phyloP scores from a whole-genome alignment of 2,329 filamentous ascomycete species.

The Colletotrichum ledebouriae region DNA sequence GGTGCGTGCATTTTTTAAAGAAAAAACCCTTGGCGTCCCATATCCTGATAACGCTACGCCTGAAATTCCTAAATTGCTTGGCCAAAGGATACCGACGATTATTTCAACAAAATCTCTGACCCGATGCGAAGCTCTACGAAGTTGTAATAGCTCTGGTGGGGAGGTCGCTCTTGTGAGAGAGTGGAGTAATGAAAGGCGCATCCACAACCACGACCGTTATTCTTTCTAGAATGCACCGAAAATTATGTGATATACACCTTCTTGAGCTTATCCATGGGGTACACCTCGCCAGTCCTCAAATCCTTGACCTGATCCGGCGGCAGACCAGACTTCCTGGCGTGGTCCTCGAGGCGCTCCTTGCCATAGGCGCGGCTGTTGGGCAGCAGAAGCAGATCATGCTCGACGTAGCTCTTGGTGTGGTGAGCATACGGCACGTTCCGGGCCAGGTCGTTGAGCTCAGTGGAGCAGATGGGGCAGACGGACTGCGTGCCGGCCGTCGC shows the following conservation, averaged over 20 bases:
- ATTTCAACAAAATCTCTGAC: too few species aligned
- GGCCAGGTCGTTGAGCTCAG: slow-evolving; percentile 92
- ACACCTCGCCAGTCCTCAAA: slow-evolving; percentile 80
- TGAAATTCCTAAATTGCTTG: background rate
- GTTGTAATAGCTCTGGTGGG: too few species aligned
- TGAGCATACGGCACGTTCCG: slow-evolving; percentile 92
- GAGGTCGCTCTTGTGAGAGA: too few species aligned
- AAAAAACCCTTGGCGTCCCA: background rate
- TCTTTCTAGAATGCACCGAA: background rate
- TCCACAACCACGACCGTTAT: background rate
- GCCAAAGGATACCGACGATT: background rate
- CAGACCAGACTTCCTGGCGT: slow-evolving; percentile 84
- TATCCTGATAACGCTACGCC: background rate
- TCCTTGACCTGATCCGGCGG: slow-evolving; percentile 78
- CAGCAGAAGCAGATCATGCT: slow-evolving; percentile 86
- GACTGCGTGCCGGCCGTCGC: slow-evolving; percentile 41
- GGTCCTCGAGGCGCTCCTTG: slow-evolving; percentile 76
- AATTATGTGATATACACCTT: slow-evolving; percentile 89
- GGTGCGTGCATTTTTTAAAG: too few species aligned
- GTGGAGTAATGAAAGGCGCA: too few species aligned
- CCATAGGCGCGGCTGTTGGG: slow-evolving; percentile 92
- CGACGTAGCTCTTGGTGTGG: slow-evolving; percentile 93
- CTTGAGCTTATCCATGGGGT: slow-evolving; percentile 72
- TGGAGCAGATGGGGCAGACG: slow-evolving; percentile 95
- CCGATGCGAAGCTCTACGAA: too few species aligned